Evolutionary conservation across 768 basidiomycete species (phyloP).

Genomic region (Tricholoma matsutake): DNA sequence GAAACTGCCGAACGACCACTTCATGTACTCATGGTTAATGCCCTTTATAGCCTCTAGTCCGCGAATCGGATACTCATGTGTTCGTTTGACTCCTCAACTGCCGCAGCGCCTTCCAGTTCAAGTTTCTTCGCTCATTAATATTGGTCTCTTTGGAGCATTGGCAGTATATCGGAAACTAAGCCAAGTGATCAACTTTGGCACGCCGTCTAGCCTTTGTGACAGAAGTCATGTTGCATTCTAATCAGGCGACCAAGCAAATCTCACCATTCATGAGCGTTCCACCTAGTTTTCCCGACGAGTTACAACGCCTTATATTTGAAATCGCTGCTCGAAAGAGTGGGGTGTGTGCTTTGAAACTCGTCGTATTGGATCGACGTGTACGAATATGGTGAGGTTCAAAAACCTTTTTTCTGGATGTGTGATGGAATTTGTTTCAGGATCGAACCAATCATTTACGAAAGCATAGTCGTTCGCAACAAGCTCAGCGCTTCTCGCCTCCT

Average conservation of each 20-base stretch:
- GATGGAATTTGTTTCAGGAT: conserved; percentile 15
- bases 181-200: no score
- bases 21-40: no score
- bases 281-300: conserved; percentile 19
- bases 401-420: not conserved
- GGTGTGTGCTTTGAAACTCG: conserved; percentile 18
- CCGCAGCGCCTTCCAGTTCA: no score
- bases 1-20: no score
- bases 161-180: no score
- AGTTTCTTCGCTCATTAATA: no score
- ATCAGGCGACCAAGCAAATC: not conserved
- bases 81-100: no score
- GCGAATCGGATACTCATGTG: no score
- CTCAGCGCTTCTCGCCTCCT: conserved; percentile 18
- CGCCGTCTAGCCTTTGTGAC: no score
- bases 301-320: conserved; percentile 26
- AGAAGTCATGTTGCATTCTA: not conserved
- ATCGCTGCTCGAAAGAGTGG: conserved; percentile 20
- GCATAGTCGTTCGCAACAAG: conserved; percentile 21
- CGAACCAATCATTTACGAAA: conserved; percentile 27
- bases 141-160: no score
- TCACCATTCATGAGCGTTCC: not conserved
- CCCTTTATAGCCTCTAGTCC: no score
- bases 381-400: conserved; percentile 20
- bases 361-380: conserved; percentile 22